A percentile compares a stretch with the other conserved stretches of the same genome.
phyloP scores from a whole-genome alignment of 306 rosid genomes.

The Rosa persica region DNA sequence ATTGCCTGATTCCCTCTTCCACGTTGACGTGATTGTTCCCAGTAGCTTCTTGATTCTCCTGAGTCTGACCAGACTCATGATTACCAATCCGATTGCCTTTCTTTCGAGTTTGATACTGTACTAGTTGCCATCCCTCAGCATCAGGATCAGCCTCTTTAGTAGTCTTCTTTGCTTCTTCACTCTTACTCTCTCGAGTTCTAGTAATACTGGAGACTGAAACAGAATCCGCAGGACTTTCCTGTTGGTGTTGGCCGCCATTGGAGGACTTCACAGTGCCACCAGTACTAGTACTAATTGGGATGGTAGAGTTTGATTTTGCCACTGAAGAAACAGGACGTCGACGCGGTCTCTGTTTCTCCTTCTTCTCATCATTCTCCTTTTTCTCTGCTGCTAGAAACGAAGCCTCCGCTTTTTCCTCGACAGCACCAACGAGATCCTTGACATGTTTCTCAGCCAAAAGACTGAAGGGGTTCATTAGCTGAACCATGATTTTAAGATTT shows the following conservation, averaged over 20 bases:
- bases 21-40: background rate
- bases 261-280: background rate
- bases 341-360: background rate
- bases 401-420: background rate
- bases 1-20: background rate
- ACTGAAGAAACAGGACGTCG: background rate
- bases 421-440: background rate
- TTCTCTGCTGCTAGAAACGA: background rate
- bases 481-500: background rate
- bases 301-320: background rate
- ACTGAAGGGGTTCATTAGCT: background rate
- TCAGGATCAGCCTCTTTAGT: background rate
- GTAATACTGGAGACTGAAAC: background rate
- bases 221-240: background rate
- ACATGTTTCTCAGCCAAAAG: slow-evolving; percentile 3
- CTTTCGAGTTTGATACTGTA: background rate
- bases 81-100: background rate
- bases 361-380: background rate
- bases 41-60: background rate
- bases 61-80: background rate
- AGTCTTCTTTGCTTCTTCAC: background rate
- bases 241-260: background rate
- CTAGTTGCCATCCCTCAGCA: background rate
- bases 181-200: background rate
- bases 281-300: background rate